Evolutionary conservation across 106 monocot species (phyloP).

Genomic region (Dendrobium officinale): DNA sequence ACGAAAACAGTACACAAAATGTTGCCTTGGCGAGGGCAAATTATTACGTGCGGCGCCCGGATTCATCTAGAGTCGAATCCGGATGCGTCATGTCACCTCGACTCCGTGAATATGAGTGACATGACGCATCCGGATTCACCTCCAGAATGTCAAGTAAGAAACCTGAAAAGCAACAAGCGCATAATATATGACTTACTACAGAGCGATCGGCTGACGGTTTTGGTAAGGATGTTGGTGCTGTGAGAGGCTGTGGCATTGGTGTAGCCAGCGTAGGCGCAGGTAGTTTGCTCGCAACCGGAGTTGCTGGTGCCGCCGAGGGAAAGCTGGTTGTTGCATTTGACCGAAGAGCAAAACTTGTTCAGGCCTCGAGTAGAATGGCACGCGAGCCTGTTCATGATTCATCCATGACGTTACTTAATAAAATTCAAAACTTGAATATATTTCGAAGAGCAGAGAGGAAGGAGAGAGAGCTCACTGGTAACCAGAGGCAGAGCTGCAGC

Average conservation of each 20-base stretch:
- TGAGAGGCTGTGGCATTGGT: constrained; percentile 9
- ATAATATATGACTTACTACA: constrained; percentile 12
- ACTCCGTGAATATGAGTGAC: too few species aligned
- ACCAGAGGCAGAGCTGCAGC: constrained; percentile 27
- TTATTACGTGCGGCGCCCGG: too few species aligned
- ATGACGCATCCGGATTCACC: too few species aligned
- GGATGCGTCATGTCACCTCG: too few species aligned
- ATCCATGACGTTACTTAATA: not conserved
- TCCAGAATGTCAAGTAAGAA: fast-evolving
- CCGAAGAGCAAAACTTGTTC: constrained; percentile 8
- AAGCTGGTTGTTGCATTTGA: constrained; percentile 17
- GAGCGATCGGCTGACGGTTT: constrained; percentile 8
- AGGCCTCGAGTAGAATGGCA: constrained; percentile 15
- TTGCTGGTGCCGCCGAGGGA: constrained; percentile 21
- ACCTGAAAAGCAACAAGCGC: not conserved
- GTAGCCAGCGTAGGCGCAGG: constrained; percentile 43
- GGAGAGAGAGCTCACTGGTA: constrained; percentile 17
- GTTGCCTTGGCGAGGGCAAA: not conserved
- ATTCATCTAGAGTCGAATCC: too few species aligned
- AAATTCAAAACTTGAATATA: not conserved
- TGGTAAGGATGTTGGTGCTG: constrained; percentile 10
- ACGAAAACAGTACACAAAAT: not conserved
- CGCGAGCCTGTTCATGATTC: constrained; percentile 18
- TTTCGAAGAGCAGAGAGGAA: not conserved
- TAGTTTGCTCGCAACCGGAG: constrained; percentile 18